Conservation (phyloP, 2,329 filamentous ascomycete genomes). For the Penicillium psychrosexuale region DNA sequence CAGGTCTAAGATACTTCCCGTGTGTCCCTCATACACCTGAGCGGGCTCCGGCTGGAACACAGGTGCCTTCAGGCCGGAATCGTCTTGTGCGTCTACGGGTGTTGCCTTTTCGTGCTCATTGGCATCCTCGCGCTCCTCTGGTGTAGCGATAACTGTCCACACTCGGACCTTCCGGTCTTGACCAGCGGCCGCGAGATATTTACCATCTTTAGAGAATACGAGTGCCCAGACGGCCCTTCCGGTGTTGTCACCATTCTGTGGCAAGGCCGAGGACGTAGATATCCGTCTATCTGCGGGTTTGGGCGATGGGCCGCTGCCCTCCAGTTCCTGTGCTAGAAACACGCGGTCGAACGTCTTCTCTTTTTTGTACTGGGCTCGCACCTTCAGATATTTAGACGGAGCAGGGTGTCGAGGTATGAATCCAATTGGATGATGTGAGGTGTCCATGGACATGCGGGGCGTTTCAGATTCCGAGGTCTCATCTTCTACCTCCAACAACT, state of each 20-base stretch:
- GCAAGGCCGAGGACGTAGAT: slow-evolving; percentile 22
- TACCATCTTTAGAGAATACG: slow-evolving; percentile 89
- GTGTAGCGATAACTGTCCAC: slow-evolving; percentile 81
- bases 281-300: slow-evolving; percentile 31
- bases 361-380: slow-evolving; percentile 77
- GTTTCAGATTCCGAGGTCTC: slow-evolving; percentile 69
- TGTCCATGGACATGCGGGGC: slow-evolving; percentile 72
- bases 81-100: slow-evolving; percentile 45
- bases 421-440: slow-evolving; percentile 72
- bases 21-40: slow-evolving; percentile 78
- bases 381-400: slow-evolving; percentile 85
- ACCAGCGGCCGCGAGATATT: slow-evolving; percentile 85
- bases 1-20: slow-evolving; percentile 79
- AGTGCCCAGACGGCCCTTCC: slow-evolving; percentile 81
- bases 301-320: slow-evolving; percentile 50
- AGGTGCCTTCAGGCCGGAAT: slow-evolving; percentile 74
- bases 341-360: slow-evolving; percentile 76
- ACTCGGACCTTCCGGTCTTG: slow-evolving; percentile 82
- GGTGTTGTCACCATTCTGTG: slow-evolving; percentile 28
- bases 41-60: slow-evolving; percentile 80
- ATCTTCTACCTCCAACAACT: slow-evolving; percentile 46
- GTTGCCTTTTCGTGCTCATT: slow-evolving; percentile 65
- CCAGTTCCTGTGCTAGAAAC: slow-evolving; percentile 90
- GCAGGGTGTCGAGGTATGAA: slow-evolving; percentile 86
- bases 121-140: slow-evolving; percentile 71